Conservation (phyloP, 2,329 filamentous ascomycete species). For the Venturia carpophila region DNA sequence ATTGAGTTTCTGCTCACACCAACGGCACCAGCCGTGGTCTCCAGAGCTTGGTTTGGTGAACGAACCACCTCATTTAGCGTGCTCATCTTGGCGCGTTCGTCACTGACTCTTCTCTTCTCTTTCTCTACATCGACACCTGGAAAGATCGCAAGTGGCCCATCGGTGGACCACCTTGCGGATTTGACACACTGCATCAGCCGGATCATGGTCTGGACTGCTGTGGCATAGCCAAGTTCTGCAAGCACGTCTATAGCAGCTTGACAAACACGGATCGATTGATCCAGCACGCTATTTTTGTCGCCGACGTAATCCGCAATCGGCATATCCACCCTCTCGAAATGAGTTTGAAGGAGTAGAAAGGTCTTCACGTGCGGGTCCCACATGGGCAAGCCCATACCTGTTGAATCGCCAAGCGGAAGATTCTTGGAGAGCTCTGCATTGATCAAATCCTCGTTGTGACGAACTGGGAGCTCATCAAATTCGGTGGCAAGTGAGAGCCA, state of each 20-base stretch:
- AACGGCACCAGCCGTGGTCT: conserved; percentile 41
- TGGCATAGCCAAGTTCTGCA: conserved; percentile 76
- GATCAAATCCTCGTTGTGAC: conserved; percentile 96
- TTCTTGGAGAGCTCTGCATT: conserved; percentile 83
- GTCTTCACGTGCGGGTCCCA: conserved; percentile 99
- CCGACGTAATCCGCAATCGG: conserved; percentile 97
- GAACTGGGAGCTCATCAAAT: conserved; percentile 94
- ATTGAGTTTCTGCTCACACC: conserved; percentile 41
- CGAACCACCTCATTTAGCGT: conserved; percentile 34
- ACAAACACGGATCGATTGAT: conserved; percentile 93
- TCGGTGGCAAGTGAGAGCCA: conserved; percentile 94
- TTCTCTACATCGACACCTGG: conserved; percentile 55
- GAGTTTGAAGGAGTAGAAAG: conserved; percentile 86
- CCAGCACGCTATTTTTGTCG: conserved; percentile 78
- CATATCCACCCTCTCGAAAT: conserved; percentile 86
- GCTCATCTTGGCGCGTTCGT: conserved; percentile 29
- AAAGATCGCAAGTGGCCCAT: conserved; percentile 70
- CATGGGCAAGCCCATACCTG: conserved; percentile 71
- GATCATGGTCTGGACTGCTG: conserved; percentile 74
- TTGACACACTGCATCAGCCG: conserved; percentile 86
- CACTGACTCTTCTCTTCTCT: conserved; percentile 37
- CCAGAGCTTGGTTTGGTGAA: conserved; percentile 23
- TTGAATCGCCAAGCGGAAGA: conserved; percentile 58
- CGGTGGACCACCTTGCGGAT: conserved; percentile 80
- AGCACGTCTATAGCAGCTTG: conserved; percentile 92